phyloP scores from a whole-genome alignment of 1,284 basidiomycete species.

The Ustilago shanxiensis region DNA sequence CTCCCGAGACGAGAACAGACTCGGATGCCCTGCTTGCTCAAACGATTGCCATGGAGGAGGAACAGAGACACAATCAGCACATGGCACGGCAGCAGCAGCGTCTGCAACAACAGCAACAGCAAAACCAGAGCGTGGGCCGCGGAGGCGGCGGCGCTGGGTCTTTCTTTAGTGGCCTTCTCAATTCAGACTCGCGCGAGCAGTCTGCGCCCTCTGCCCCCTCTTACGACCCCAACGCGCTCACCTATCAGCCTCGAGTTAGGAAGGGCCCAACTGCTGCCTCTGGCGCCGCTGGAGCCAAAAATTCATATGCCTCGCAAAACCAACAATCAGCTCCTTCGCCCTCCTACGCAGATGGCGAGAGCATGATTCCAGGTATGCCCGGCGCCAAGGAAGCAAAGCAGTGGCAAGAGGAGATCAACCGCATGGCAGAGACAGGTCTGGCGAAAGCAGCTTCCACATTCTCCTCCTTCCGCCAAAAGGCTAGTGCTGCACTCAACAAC shows the following conservation, averaged over 20 bases:
- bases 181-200: conserved; percentile 18
- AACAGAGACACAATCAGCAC: conserved; percentile 35
- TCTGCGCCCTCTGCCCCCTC: conserved; percentile 18
- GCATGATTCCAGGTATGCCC: conserved; percentile 50
- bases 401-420: conserved; percentile 64
- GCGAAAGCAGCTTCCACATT: conserved; percentile 60
- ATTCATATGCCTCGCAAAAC: conserved; percentile 16
- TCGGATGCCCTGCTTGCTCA: conserved; percentile 57
- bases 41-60: conserved; percentile 53
- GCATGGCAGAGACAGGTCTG: conserved; percentile 57
- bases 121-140: conserved; percentile 17
- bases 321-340: conserved; percentile 15
- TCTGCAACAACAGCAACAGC: conserved; percentile 27
- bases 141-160: conserved; percentile 46
- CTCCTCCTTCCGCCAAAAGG: conserved; percentile 53
- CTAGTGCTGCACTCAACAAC: conserved; percentile 47
- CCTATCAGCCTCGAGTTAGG: conserved; percentile 58
- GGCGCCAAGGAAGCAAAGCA: conserved; percentile 62
- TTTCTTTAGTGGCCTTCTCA: conserved; percentile 44
- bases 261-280: conserved; percentile 6
- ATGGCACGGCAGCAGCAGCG: conserved; percentile 30
- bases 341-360: conserved; percentile 32
- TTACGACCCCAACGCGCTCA: conserved; percentile 58
- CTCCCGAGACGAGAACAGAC: conserved; percentile 41
- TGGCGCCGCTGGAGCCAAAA: conserved; percentile 20